Conservation (phyloP, 2,329 filamentous ascomycete genomes). For the Metarhizium guizhouense region DNA sequence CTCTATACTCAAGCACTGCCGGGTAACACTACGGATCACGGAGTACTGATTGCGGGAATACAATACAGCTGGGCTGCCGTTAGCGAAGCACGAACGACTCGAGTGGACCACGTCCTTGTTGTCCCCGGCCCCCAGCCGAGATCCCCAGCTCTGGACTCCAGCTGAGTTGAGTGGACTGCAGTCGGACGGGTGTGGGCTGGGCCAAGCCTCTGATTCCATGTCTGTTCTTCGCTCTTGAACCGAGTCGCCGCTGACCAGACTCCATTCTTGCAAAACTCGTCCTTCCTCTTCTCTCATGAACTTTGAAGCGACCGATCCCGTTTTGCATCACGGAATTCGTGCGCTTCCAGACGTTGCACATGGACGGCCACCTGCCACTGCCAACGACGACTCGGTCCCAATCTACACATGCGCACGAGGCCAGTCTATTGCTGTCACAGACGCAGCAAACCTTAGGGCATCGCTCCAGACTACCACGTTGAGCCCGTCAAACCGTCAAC, state of each 20-base stretch:
- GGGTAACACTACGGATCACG: no score
- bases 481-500: neutral
- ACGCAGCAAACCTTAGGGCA: neutral
- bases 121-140: neutral
- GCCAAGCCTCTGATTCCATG: neutral
- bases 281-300: neutral
- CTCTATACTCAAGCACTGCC: no score
- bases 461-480: neutral
- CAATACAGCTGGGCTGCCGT: no score
- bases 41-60: no score
- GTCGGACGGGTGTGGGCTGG: neutral
- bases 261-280: neutral
- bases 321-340: neutral
- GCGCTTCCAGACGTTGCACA: neutral
- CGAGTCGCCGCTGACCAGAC: neutral
- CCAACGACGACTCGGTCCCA: neutral
- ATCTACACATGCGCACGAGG: neutral
- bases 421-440: neutral
- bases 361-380: neutral
- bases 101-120: neutral
- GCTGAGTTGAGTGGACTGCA: no score
- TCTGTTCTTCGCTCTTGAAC: neutral
- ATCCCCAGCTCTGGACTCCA: neutral
- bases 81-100: no score
- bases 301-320: neutral